phyloP scores from a whole-genome alignment of 805 yeast genomes.

The Blastobotrys robertii region DNA sequence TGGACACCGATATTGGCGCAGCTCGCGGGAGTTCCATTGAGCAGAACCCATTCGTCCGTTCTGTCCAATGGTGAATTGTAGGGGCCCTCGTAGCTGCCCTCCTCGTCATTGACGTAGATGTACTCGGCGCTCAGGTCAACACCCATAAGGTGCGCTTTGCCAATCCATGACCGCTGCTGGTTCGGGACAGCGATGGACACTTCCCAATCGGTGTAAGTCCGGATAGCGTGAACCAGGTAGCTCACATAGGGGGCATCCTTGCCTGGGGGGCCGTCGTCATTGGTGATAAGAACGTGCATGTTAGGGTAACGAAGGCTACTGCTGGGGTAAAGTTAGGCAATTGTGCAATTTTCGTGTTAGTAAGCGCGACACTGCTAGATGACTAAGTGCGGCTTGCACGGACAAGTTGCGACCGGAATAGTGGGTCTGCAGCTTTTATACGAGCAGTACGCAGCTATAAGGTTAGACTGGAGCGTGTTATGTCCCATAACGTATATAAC shows the following conservation, averaged over 20 bases:
- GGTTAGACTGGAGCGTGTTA: too few relatives aligned
- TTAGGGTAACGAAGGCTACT: background rate
- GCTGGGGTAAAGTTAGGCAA: too few relatives aligned
- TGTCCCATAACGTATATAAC: too few relatives aligned
- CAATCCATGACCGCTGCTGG: conserved; percentile 89
- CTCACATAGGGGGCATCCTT: conserved; percentile 81
- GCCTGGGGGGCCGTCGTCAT: conserved; percentile 93
- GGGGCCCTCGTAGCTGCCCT: conserved; percentile 25
- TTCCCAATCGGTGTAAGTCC: conserved; percentile 66
- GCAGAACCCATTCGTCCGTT: conserved; percentile 50
- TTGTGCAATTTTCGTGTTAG: too few relatives aligned
- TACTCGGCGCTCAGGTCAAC: conserved; percentile 41
- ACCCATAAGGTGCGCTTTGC: conserved; percentile 80
- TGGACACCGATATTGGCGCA: conserved; percentile 86
- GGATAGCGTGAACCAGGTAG: conserved; percentile 63
- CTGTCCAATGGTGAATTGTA: conserved; percentile 16
- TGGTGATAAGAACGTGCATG: conserved; percentile 40
- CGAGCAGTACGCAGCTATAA: too few relatives aligned
- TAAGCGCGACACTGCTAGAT: too few relatives aligned
- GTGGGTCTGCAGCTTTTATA: too few relatives aligned
- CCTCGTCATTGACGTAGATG: conserved; percentile 17
- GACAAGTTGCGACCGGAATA: too few relatives aligned
- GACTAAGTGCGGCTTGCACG: too few relatives aligned
- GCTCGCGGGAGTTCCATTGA: conserved; percentile 94
- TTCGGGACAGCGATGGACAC: conserved; percentile 74